These are phyloP conservation scores for Chytridiales sp. DNA, from an alignment of 371 early-diverging fungal genomes.

Conservation along the genomic window DNA sequence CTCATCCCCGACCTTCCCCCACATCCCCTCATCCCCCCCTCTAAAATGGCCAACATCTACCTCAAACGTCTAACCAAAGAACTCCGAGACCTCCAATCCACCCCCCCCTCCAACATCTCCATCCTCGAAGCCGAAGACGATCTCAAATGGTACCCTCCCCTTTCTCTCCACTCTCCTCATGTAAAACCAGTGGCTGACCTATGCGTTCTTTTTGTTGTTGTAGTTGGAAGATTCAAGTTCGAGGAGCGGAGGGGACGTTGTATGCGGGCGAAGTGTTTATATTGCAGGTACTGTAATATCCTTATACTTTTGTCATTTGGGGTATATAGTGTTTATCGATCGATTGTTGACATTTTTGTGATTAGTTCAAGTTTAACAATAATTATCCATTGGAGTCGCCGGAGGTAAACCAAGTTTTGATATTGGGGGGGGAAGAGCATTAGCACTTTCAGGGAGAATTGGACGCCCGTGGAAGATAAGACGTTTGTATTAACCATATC, in stretches of 20 bases:
- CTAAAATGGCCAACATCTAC: constrained; percentile 41
- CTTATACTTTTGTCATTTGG: too few species aligned
- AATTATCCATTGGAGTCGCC: constrained; percentile 66
- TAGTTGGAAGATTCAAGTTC: constrained; percentile 37
- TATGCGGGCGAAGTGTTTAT: constrained; percentile 61
- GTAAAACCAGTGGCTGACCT: constrained; percentile 15
- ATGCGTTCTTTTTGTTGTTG: background rate
- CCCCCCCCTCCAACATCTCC: constrained; percentile 44
- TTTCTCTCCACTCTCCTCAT: background rate
- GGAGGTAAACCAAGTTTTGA: background rate
- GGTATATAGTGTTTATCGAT: background rate
- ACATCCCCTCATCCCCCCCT: background rate
- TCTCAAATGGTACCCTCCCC: constrained; percentile 20
- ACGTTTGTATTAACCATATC: background rate
- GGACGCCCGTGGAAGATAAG: too few species aligned
- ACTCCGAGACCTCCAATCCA: constrained; percentile 43
- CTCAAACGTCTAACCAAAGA: constrained; percentile 54
- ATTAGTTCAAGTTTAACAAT: constrained; percentile 74
- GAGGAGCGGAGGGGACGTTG: constrained; percentile 42
- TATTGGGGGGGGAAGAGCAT: background rate
- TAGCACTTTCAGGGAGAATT: constrained; percentile 5
- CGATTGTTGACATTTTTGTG: background rate
- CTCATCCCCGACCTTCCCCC: too few species aligned
- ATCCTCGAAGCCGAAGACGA: constrained; percentile 38
- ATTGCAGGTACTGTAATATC: constrained; percentile 72